phyloP scores from a whole-genome alignment of 2,329 filamentous ascomycete species.

The Colletotrichum somersetense region DNA sequence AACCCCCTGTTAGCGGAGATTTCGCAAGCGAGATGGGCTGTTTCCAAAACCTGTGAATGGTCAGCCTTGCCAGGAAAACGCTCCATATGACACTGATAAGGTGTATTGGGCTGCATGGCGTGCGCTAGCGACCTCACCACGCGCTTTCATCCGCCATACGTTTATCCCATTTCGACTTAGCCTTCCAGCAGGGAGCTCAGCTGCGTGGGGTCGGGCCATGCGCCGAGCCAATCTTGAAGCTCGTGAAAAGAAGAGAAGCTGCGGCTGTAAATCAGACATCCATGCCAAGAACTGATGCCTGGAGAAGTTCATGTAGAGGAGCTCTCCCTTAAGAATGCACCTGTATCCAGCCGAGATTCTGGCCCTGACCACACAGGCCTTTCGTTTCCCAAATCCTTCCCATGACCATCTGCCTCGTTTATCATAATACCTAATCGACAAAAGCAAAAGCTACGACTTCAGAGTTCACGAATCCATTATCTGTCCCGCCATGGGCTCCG shows the following conservation, averaged over 20 bases:
- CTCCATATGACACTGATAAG: not conserved
- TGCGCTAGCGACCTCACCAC: constrained; percentile 8
- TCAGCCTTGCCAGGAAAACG: constrained; percentile 10
- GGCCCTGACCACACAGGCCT: not conserved
- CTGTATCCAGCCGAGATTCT: not conserved
- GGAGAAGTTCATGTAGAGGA: not conserved
- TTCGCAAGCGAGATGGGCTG: constrained; percentile 17
- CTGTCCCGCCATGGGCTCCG: not conserved
- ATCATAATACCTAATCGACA: not conserved
- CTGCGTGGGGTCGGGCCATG: constrained; percentile 1
- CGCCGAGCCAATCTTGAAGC: not conserved
- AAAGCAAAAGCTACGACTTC: not conserved
- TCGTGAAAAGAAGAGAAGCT: not conserved
- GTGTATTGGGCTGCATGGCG: constrained; percentile 19
- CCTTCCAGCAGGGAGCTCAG: constrained; percentile 33
- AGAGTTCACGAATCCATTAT: not conserved
- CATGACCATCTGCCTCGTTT: not conserved
- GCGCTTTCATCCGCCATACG: not conserved
- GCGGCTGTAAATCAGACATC: constrained; percentile 14
- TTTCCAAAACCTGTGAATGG: constrained; percentile 14
- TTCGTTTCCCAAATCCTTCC: not conserved
- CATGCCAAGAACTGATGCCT: not conserved
- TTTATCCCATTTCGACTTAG: constrained; percentile 24
- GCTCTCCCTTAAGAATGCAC: constrained; percentile 16
- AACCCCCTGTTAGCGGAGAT: not conserved